Conservation (phyloP, 306 rosid species). For the Potentilla sterilis region DNA sequence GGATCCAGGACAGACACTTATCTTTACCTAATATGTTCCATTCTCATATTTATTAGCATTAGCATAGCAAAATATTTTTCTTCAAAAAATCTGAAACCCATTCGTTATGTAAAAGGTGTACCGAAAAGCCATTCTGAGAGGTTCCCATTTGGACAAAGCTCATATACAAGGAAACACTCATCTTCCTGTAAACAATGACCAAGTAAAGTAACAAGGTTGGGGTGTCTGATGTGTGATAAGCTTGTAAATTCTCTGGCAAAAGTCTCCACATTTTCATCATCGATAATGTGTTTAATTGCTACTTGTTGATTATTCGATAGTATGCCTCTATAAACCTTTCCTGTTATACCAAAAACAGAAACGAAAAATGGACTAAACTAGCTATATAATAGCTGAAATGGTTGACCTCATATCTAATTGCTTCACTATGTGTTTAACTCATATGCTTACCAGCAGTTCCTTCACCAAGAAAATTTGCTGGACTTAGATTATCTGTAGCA, state of each 20-base stretch:
- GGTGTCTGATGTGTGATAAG: constrained; percentile 55
- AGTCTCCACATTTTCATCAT: constrained; percentile 50
- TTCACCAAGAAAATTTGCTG: constrained; percentile 45
- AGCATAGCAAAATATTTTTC: not conserved
- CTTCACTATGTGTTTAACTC: not conserved
- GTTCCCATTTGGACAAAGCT: constrained; percentile 60
- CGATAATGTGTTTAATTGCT: constrained; percentile 52
- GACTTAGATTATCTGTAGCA: constrained; percentile 48
- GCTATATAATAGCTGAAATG: not conserved
- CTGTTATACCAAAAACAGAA: constrained; percentile 23
- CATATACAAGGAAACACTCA: constrained; percentile 68
- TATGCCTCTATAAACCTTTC: constrained; percentile 57
- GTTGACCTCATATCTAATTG: not conserved
- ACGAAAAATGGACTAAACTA: not conserved
- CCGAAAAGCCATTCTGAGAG: constrained; percentile 74
- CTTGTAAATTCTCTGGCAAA: constrained; percentile 59
- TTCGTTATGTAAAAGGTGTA: constrained; percentile 9
- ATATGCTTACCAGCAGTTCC: constrained; percentile 44
- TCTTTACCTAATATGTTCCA: constrained; percentile 38
- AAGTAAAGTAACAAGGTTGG: constrained; percentile 50
- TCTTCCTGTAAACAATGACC: constrained; percentile 44
- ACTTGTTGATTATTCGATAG: constrained; percentile 46
- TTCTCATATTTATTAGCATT: not conserved
- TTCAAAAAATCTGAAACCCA: not conserved
- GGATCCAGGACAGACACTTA: constrained; percentile 55